Evolutionary conservation across 805 yeast species (phyloP), one percentile per base, ranked within the genome.

Genomic region (Metschnikowia cubensis): DNA sequence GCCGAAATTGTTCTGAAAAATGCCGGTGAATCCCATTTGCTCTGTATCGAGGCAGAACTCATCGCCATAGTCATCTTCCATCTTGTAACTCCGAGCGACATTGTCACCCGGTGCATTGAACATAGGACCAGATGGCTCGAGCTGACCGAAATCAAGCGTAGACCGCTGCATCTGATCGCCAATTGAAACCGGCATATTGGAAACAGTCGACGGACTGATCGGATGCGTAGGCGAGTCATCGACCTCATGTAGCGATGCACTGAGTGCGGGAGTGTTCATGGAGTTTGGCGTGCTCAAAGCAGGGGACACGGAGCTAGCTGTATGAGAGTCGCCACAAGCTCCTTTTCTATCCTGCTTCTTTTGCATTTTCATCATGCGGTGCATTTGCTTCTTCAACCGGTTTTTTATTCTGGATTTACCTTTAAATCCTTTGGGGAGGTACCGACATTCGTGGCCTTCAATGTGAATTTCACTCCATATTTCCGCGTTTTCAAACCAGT

Each of bases 401-500:
- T 73, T 73, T 60, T 73, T 73, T 51, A 73, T 71, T 54, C 76
- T 61, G 7, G 74, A 68, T 54, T 71, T 72, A 18, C 78, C 78
- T 51, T 70, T 66, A 54, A 72, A 73, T 1, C 77, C 77, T n/a
- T 54, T 45, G 7, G 78, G 78, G 51, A 73, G 66, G 57, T 57
- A 68, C 54, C 63, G 66, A 66, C 84, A 80, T 52, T 74, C 71
- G 43, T 77, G 80, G 7, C 73, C 75, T 55, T 72, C 76, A 38
- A 80, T 71, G 54, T 80, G 84, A 38, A 68, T 60, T 50, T 73
- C 77, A 48, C 80, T 66, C 84, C 84, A 80, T 21, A 73, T 74
- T 51, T 71, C 72, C 46, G 79, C 78, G 51, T 71, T 75, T 6
- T 69, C 66, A 54, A 78, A 80, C 59, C 64, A 69, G 50, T 73